Base-by-base conservation (phyloP, 495 filamentous ascomycete genomes). In the Aspergillus diversus region DNA sequence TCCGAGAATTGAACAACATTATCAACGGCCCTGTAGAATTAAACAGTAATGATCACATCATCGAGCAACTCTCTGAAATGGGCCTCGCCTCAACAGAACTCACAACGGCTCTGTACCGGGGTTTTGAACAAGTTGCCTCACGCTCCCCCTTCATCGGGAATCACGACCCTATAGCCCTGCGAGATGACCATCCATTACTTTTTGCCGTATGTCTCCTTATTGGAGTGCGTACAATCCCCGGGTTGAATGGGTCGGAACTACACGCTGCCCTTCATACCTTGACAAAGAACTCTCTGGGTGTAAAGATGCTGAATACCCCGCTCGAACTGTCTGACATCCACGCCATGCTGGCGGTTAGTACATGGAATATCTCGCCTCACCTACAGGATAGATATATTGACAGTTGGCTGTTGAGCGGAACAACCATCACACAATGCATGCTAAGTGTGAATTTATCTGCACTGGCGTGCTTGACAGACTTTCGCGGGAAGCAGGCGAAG, bases 371-470 rank as follows among this genome's bases (percentile, higher is more conserved):
- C 7, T 12, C 21, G 34, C 21, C 27, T 1, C 27, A 34, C 3
- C 32, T 54, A 1, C 51, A 32, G 8, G 33, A 21, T 33, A 33
- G 51, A 34, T 54, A 54, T 12, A 54, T 54, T 16, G 51, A 54
- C 21, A 54, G 51, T n/a, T 54, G 51, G 51, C n/a, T 54, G 15
- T n/a, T 54, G 51, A 54, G 51, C 13, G 51, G 51, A n/a, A 12
- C 27, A 6, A 54, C 51, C 13, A 54, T 54, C 21, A 54, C 31
- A 4, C 51, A 54, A 5, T 54, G 51, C 51, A 54, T 54, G 51
- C 27, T 54, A 0, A 54, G 51, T 12, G 7, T 54, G 13, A 13
- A 54, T 34, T 17, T 54, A 34, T 33, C 51, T 5, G 12, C 11
- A 13, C 32, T 54, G 13, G 7, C 12, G 0, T 3, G 31, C 11